Conservation (phyloP, 441 rosid genomes). For the Aquilaria agallochum region DNA sequence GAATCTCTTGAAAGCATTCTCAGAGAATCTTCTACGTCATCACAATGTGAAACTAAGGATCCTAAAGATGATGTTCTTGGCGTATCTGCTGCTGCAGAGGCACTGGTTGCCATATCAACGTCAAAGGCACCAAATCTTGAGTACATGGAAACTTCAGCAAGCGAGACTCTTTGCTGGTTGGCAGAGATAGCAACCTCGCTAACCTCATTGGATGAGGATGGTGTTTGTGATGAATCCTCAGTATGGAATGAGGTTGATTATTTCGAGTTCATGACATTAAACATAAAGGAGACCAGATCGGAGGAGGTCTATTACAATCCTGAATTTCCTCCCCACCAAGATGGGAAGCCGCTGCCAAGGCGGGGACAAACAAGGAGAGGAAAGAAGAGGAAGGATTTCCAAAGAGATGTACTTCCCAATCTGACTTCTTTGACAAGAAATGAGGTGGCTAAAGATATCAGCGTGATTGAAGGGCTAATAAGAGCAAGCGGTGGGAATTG, state of each 20-base stretch:
- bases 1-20: conserved; percentile 12
- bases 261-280: conserved; percentile 41
- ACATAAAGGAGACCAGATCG: conserved; percentile 23
- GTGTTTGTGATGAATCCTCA: conserved; percentile 10
- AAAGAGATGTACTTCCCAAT: conserved; percentile 37
- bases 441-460: conserved; percentile 40
- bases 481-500: conserved; percentile 37
- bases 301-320: conserved; percentile 31
- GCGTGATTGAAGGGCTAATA: conserved; percentile 33
- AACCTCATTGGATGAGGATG: conserved; percentile 3
- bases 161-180: conserved; percentile 31
- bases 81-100: conserved; percentile 34
- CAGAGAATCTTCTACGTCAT: conserved; percentile 14
- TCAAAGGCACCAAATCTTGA: conserved; percentile 3
- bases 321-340: conserved; percentile 16
- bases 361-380: conserved; percentile 42
- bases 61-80: conserved; percentile 12
- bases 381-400: conserved; percentile 42
- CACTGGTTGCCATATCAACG: conserved; percentile 35
- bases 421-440: conserved; percentile 32
- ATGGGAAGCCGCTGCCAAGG: conserved; percentile 18
- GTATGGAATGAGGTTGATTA: conserved; percentile 24
- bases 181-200: conserved; percentile 22
- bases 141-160: conserved; percentile 1
- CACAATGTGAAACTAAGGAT: conserved; percentile 19